Base-by-base conservation (phyloP, 2,329 filamentous ascomycete species). In the Zalaria sp. region DNA sequence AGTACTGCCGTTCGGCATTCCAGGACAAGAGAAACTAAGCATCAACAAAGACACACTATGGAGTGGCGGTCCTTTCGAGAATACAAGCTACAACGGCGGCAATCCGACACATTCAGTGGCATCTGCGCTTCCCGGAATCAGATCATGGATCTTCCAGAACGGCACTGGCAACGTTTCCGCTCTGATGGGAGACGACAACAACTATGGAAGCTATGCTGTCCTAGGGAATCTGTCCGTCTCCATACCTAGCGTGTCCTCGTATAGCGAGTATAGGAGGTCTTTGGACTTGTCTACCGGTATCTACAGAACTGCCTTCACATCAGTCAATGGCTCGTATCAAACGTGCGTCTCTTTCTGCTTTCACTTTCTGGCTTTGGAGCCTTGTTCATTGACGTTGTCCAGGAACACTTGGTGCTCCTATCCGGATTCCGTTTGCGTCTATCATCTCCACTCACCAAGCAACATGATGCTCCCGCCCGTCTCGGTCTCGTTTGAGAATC, bases 11-110 rank as follows among this genome's bases (percentile, higher is more conserved):
- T 66, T 66, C 42, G 68, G 69, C 0, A 46, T 54, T 10, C 58
- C 67, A 0, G 63, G 63, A 3, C 46, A 53, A 2, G 68, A 71
- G 38, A 62, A 58, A 25, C 40, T 71, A 4, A 61, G 57, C 18
- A 42, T 72, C 32, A 73, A 73, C 39, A 47, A 69, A 11, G 69
- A 73, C 43, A 66, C 59, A 2, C 47, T 73, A 1, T 73, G 68
- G 69, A 65, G 63, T 2, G 68, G 67, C 3, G 69, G 69, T 0
- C 68, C 68, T 0, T 73, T 72, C 43, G 58, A 68, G 42, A 54
- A 51, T 34, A 51, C 52, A 11, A 59, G 56, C 42, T 72, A 72
- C 47, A 61, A 54, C 0, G 68, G 69, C 10, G 69, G 68, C 1
- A 72, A 72, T 35, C 68, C 68, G 10, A 25, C 26, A 9, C 18